Conservation (phyloP, 208 protist genomes). For the Strigomonas culicis region DNA sequence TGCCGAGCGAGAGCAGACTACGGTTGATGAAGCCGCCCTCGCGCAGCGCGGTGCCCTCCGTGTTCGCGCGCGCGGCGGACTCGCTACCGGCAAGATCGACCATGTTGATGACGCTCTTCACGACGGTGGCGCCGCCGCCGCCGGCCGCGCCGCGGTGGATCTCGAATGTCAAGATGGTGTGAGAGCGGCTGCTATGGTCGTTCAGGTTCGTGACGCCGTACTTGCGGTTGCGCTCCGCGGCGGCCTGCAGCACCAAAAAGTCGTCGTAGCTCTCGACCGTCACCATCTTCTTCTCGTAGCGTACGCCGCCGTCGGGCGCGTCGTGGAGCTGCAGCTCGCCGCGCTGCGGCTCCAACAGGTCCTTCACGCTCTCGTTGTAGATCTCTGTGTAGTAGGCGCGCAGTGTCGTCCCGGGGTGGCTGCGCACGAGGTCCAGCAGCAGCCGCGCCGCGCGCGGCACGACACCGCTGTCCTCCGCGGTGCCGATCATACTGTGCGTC, state of each 20-base stretch:
- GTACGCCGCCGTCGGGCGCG: slow-evolving; percentile 33
- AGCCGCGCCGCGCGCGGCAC: slow-evolving; percentile 51
- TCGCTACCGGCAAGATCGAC: slow-evolving; percentile 93
- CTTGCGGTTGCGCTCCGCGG: slow-evolving; percentile 75
- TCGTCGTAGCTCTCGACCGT: slow-evolving; percentile 56
- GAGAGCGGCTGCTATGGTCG: slow-evolving; percentile 72
- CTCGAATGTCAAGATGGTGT: slow-evolving; percentile 40
- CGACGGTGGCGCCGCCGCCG: background rate
- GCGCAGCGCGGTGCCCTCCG: slow-evolving; percentile 70
- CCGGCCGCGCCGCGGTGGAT: slow-evolving; percentile 21
- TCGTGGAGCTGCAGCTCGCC: slow-evolving; percentile 38
- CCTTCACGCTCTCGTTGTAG: slow-evolving; percentile 80
- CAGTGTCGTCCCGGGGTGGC: background rate
- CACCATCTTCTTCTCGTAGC: slow-evolving; percentile 49
- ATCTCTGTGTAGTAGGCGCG: slow-evolving; percentile 72
- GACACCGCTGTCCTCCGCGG: slow-evolving; percentile 40
- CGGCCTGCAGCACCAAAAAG: slow-evolving; percentile 54
- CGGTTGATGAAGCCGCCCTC: slow-evolving; percentile 87
- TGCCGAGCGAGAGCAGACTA: slow-evolving; percentile 87
- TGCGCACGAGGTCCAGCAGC: slow-evolving; percentile 51
- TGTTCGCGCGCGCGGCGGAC: slow-evolving; percentile 65
- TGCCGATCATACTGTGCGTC: slow-evolving; percentile 86
- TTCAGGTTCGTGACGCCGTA: slow-evolving; percentile 88
- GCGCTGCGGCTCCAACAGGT: slow-evolving; percentile 59
- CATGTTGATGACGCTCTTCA: slow-evolving; percentile 68